A percentile compares a stretch with the other conserved stretches of the same genome.
Evolutionary conservation across 352 stramenopile genomes (phyloP).

Genomic region (Blastocystis sp.): DNA sequence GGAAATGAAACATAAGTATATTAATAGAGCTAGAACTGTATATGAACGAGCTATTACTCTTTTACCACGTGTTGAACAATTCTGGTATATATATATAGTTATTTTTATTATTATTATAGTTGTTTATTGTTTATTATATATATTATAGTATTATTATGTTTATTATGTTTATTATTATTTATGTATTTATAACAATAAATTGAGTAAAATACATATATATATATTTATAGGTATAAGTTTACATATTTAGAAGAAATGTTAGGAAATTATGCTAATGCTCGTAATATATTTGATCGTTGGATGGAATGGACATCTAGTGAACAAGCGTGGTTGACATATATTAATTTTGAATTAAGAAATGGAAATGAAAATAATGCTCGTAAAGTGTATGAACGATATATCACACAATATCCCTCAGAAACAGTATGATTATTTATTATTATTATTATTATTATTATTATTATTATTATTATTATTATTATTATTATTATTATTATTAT

Average conservation of each 20-base stretch:
- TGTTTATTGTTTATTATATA: too few species aligned
- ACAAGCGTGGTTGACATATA: constrained; percentile 88
- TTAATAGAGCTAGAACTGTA: constrained; percentile 91
- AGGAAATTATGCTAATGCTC: constrained; percentile 70
- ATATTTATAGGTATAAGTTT: constrained; percentile 73
- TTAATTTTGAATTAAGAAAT: constrained; percentile 84
- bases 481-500: constrained; percentile 16
- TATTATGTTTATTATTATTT: too few species aligned
- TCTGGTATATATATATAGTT: constrained; percentile 57
- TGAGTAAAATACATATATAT: too few species aligned
- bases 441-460: too few species aligned
- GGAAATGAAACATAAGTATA: constrained; percentile 95
- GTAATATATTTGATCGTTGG: constrained; percentile 84
- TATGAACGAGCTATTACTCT: constrained; percentile 70
- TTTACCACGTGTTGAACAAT: constrained; percentile 77
- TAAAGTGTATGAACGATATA: constrained; percentile 65
- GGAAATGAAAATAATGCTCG: constrained; percentile 61
- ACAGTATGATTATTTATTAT: too few species aligned
- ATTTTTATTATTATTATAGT: too few species aligned
- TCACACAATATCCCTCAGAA: constrained; percentile 26
- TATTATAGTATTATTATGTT: too few species aligned
- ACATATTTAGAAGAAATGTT: constrained; percentile 98
- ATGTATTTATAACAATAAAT: too few species aligned
- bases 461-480: too few species aligned
- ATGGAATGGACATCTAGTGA: constrained; percentile 91